Evolutionary conservation across 2,329 filamentous ascomycete genomes (phyloP).

Genomic region (Cladosporium colombiae): DNA sequence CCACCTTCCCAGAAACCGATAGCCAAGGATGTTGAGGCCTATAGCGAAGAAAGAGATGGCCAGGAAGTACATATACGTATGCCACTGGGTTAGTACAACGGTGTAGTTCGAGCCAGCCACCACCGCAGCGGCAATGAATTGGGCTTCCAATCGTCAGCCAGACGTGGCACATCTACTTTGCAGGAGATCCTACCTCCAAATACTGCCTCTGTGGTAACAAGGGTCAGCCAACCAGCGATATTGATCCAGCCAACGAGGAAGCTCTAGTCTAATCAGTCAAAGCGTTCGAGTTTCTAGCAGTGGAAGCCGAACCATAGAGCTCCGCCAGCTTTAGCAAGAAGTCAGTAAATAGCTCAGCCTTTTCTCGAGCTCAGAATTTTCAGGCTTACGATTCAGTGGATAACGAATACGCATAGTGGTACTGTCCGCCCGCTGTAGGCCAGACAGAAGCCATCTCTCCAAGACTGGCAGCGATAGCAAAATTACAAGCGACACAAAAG

Average conservation of each 20-base stretch:
- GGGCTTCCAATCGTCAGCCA: not conserved
- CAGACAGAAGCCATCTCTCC: constrained; percentile 70
- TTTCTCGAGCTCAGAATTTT: not conserved
- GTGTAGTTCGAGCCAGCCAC: constrained; percentile 11
- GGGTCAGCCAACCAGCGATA: constrained; percentile 64
- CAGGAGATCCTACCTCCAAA: constrained; percentile 55
- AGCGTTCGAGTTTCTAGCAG: not conserved
- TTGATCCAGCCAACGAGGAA: constrained; percentile 59
- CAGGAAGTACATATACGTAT: constrained; percentile 69
- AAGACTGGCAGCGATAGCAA: constrained; percentile 65
- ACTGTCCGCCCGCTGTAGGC: constrained; percentile 58
- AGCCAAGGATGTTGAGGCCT: constrained; percentile 61
- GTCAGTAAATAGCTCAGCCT: not conserved
- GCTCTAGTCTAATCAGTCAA: not conserved
- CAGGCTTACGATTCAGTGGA: not conserved
- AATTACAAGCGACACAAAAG: constrained; percentile 59
- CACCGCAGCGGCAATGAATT: constrained; percentile 9
- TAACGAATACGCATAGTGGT: constrained; percentile 51
- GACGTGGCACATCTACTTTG: no score
- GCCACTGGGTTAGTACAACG: constrained; percentile 48
- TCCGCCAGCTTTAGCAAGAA: not conserved
- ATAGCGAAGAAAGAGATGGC: constrained; percentile 60
- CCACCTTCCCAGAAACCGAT: constrained; percentile 1
- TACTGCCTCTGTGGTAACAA: constrained; percentile 65
- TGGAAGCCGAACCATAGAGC: constrained; percentile 2